phyloP scores from a whole-genome alignment of 108 stramenopile species.

The Schizochytrium sp. region DNA sequence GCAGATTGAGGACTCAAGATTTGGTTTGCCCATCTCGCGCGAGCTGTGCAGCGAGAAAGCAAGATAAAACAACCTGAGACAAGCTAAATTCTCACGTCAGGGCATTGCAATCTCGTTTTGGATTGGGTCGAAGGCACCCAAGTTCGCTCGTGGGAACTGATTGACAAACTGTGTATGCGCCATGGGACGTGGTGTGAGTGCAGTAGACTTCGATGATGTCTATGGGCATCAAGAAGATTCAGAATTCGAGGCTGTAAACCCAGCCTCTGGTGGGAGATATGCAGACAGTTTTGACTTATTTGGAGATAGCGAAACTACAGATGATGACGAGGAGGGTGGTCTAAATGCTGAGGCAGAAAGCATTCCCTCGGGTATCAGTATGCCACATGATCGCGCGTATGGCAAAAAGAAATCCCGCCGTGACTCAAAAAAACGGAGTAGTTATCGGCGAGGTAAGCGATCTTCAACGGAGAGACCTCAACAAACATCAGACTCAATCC shows the following conservation, averaged over 20 bases:
- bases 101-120: no score
- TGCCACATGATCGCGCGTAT: neutral
- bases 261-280: neutral
- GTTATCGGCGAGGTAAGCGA: constrained; percentile 3
- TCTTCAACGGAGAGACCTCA: neutral
- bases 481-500: neutral
- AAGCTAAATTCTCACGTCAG: no score
- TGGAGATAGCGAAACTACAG: neutral
- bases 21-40: no score
- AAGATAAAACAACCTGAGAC: no score
- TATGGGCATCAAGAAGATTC: constrained; percentile 25
- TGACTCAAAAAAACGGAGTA: constrained; percentile 15
- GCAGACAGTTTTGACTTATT: neutral
- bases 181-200: constrained; percentile 46
- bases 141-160: no score
- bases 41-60: no score
- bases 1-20: no score
- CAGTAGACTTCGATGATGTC: constrained; percentile 14
- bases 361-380: constrained; percentile 39
- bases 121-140: no score
- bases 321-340: constrained; percentile 32
- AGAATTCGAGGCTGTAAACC: constrained; percentile 49
- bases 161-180: neutral
- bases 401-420: neutral
- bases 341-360: constrained; percentile 23